phyloP scores from a whole-genome alignment of 2,329 filamentous ascomycete genomes.

The Cercospora sojina region DNA sequence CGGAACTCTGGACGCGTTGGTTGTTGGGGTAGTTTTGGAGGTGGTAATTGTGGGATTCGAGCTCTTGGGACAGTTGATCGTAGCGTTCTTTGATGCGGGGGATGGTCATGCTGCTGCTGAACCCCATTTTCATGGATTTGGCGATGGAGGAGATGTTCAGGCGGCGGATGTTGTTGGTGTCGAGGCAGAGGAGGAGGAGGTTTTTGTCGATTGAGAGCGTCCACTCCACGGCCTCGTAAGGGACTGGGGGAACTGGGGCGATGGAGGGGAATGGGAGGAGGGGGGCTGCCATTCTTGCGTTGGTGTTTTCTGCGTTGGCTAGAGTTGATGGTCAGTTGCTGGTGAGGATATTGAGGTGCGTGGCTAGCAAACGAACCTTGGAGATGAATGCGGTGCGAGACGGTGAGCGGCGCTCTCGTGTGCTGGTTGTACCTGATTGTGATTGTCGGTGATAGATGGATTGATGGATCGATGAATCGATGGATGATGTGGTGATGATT shows the following conservation, averaged over 20 bases:
- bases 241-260: background rate
- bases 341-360: background rate
- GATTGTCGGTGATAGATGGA: background rate
- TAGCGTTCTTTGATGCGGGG: background rate
- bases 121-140: background rate
- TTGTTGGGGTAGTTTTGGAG: background rate
- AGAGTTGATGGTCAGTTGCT: background rate
- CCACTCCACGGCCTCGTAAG: background rate
- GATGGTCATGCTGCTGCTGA: background rate
- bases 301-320: background rate
- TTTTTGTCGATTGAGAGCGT: constrained; percentile 3
- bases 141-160: background rate
- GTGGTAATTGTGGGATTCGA: background rate
- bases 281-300: background rate
- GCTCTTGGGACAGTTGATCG: background rate
- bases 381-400: background rate
- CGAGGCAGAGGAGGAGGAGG: constrained; percentile 1
- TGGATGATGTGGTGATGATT: background rate
- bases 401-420: background rate
- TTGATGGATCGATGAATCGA: background rate
- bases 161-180: background rate
- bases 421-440: background rate
- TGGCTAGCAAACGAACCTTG: background rate
- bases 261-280: background rate
- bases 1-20: background rate